Evolutionary conservation across 495 filamentous ascomycete genomes (phyloP).

Genomic region (Neurospora sp.): DNA sequence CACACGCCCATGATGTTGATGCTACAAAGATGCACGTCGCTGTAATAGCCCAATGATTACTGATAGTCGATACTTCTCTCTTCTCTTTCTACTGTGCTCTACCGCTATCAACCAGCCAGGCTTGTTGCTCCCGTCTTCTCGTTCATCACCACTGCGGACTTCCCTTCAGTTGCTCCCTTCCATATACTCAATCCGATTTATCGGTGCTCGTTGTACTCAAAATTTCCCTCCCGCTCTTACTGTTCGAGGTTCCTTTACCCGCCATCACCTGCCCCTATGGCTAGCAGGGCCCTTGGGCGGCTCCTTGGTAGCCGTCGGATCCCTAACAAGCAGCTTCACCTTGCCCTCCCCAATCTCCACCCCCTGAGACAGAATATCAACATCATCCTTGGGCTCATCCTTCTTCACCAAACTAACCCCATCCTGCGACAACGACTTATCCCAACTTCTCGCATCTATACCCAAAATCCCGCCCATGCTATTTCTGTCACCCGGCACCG

Average conservation of each 20-base stretch:
- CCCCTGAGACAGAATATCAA: conserved; percentile 48
- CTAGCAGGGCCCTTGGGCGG: conserved; percentile 38
- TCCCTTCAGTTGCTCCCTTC: background rate
- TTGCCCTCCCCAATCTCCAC: conserved; percentile 52
- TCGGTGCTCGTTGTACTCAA: background rate
- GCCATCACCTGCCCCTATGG: conserved; percentile 31
- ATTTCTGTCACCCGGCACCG: conserved; percentile 80
- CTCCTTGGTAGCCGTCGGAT: conserved; percentile 25
- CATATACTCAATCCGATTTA: background rate
- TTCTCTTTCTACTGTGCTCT: background rate
- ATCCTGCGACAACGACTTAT: conserved; percentile 52
- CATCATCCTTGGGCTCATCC: conserved; percentile 46
- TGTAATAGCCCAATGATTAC: background rate
- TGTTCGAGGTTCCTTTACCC: conserved; percentile 1
- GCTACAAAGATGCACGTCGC: background rate
- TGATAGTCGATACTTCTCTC: background rate
- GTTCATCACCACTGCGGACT: background rate
- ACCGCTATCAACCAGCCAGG: background rate
- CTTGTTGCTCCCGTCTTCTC: background rate
- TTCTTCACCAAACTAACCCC: conserved; percentile 29
- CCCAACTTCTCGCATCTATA: conserved; percentile 83
- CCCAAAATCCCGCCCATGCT: conserved; percentile 91
- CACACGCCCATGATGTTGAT: background rate
- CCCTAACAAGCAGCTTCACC: conserved; percentile 47
- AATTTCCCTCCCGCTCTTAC: background rate